These are phyloP conservation scores for Botryotinia calthae DNA, from an alignment of 2,329 filamentous ascomycete genomes.

Conservation along the genomic window DNA sequence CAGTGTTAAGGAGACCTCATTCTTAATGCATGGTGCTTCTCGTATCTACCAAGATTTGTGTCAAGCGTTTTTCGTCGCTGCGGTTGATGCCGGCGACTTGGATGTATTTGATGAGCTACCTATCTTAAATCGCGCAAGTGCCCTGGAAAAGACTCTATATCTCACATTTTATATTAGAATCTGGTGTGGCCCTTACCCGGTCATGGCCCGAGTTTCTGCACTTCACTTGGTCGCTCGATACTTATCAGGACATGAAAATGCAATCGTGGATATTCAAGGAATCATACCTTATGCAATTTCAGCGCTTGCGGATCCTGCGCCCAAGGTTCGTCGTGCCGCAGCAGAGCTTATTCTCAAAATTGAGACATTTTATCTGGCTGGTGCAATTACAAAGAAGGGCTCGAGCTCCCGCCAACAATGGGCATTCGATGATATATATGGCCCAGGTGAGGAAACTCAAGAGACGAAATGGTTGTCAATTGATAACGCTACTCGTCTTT, in stretches of 20 bases:
- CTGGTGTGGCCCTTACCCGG: constrained; percentile 70
- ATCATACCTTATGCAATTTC: constrained; percentile 78
- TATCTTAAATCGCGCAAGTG: constrained; percentile 53
- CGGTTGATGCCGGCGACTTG: constrained; percentile 44
- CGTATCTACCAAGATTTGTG: constrained; percentile 58
- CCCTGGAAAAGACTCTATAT: constrained; percentile 62
- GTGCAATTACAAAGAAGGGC: constrained; percentile 43
- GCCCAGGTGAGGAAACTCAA: constrained; percentile 47
- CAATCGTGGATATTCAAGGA: constrained; percentile 66
- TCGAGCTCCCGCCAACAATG: constrained; percentile 46
- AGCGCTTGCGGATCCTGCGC: constrained; percentile 72
- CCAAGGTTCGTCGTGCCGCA: constrained; percentile 73
- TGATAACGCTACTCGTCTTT: constrained; percentile 57
- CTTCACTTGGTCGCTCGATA: constrained; percentile 61
- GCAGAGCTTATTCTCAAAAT: constrained; percentile 63
- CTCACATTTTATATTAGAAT: constrained; percentile 73
- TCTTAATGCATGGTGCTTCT: constrained; percentile 51
- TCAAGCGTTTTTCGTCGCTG: constrained; percentile 56
- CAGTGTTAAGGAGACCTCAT: constrained; percentile 47
- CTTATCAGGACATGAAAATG: constrained; percentile 51
- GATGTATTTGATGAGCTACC: constrained; percentile 47
- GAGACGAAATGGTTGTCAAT: constrained; percentile 55
- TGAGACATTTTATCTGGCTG: constrained; percentile 47
- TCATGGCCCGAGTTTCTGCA: constrained; percentile 65
- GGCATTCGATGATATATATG: constrained; percentile 66